Evolutionary conservation across 2,329 filamentous ascomycete species (phyloP), one percentile per base, ranked within the genome.

Genomic region (Xylariaceae sp.): DNA sequence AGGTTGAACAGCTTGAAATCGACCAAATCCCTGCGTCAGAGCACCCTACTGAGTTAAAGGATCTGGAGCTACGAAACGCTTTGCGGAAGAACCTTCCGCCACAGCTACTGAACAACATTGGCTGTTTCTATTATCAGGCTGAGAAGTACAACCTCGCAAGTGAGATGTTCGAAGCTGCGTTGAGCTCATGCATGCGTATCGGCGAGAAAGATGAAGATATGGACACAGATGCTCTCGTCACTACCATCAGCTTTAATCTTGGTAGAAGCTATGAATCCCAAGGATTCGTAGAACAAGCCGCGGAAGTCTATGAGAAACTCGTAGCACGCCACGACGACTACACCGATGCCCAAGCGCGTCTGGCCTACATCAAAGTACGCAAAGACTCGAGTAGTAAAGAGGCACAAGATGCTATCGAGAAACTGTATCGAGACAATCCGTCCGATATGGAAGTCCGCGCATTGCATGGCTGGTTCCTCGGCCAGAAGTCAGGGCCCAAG

Each of bases 201-300:
- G 81, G 82, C 35, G 83, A 89, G 55, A 84, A 81, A 54, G 85
- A 89, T 32, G 78, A 84, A 39, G 78, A 80, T 1, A 76, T 84
- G 47, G 93, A 97, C 60, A 90, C 85, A 0, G 93, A 98, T 65
- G 89, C 89, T 12, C 74, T 98, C 4, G 85, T 97, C 19, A 95
- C 91, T 1, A 95, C 90, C 3, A 95, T 98, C 62, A 95, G 89
- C 61, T 98, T 93, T 74, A 98, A 97, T 57, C 79, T 98, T 31
- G 93, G 87, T 19, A 81, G 93, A 43, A 95, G 89, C 43, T 96
- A 96, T 56, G 93, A 98, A 68, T 84, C 87, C 1, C 83, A 87
- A 39, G 83, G 85, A 28, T 76, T 91, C 60, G 74, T 80, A 6
- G 87, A 94, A 30, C 83, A 95, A 64, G 93, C 93, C 1, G 81